phyloP scores from a whole-genome alignment of 345 rosid species.

The Reutealis trisperma region DNA sequence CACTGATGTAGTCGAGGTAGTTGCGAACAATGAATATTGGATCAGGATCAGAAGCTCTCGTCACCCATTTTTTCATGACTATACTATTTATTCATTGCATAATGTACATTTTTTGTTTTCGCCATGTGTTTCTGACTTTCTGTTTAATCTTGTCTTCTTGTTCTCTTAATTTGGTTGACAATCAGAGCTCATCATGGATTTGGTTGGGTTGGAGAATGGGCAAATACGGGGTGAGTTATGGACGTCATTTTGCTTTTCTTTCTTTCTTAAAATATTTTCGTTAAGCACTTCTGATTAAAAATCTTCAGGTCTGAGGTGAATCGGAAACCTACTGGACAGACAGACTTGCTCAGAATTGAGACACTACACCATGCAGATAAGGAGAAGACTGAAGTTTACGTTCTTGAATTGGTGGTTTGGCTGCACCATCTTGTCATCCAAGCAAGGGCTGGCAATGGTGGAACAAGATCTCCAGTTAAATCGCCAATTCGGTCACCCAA shows the following conservation, averaged over 20 bases:
- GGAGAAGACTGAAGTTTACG: constrained; percentile 77
- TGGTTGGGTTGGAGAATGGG: constrained; percentile 99
- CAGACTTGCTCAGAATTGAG: constrained; percentile 80
- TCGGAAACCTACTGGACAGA: constrained; percentile 68
- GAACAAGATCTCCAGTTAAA: constrained; percentile 75
- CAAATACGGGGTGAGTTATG: constrained; percentile 79
- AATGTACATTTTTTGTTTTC: not conserved
- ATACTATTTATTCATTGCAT: not conserved
- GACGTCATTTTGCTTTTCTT: constrained; percentile 9
- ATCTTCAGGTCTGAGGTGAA: constrained; percentile 67
- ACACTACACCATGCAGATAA: constrained; percentile 95
- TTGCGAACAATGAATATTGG: not conserved
- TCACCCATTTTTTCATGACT: not conserved
- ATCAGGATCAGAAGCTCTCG: no score
- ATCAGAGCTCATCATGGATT: constrained; percentile 98
- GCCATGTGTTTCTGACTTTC: not conserved
- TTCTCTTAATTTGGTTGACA: constrained; percentile 19
- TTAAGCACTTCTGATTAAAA: constrained; percentile 12
- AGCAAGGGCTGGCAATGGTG: constrained; percentile 66
- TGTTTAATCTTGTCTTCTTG: constrained; percentile 13
- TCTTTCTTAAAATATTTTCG: not conserved
- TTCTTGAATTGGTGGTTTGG: constrained; percentile 86
- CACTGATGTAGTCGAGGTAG: not conserved
- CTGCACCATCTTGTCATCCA: constrained; percentile 86
- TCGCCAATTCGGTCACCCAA: constrained; percentile 86